These are phyloP conservation scores for Eremothecium cymbalariae DNA, from an alignment of 1,139 yeast species.

Conservation along the genomic window DNA sequence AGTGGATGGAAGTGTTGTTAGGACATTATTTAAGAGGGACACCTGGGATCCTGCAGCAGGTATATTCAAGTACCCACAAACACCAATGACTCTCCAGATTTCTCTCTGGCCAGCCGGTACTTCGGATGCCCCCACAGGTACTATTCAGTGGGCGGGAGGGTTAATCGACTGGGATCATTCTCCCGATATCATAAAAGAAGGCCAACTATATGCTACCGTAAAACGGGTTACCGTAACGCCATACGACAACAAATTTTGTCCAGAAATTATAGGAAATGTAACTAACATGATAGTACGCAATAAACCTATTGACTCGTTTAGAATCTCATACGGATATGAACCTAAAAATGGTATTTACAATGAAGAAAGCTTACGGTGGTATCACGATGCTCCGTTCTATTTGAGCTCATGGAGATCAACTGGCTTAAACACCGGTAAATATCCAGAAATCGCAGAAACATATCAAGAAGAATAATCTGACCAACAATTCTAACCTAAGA, in stretches of 20 bases:
- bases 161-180: constrained; percentile 57
- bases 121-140: constrained; percentile 57
- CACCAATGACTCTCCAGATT: constrained; percentile 78
- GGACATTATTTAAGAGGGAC: constrained; percentile 58
- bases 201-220: constrained; percentile 25
- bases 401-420: constrained; percentile 2
- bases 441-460: too few relatives aligned
- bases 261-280: constrained; percentile 6
- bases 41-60: constrained; percentile 40
- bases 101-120: constrained; percentile 94
- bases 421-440: constrained; percentile 8
- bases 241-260: constrained; percentile 16
- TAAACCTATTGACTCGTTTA: not conserved
- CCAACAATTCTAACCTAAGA: not conserved
- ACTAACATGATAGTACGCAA: not conserved
- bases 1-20: constrained; percentile 57
- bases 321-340: constrained; percentile 3
- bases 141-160: constrained; percentile 94
- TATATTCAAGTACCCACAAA: constrained; percentile 63
- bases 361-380: constrained; percentile 5
- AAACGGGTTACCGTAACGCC: constrained; percentile 21
- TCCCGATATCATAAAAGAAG: constrained; percentile 27
- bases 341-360: constrained; percentile 2
- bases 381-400: constrained; percentile 3
- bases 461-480: too few relatives aligned